A percentile compares a stretch with the other conserved stretches of the same genome.
phyloP scores from a whole-genome alignment of 176 grass and related monocot genomes.

The Eleusine indica region DNA sequence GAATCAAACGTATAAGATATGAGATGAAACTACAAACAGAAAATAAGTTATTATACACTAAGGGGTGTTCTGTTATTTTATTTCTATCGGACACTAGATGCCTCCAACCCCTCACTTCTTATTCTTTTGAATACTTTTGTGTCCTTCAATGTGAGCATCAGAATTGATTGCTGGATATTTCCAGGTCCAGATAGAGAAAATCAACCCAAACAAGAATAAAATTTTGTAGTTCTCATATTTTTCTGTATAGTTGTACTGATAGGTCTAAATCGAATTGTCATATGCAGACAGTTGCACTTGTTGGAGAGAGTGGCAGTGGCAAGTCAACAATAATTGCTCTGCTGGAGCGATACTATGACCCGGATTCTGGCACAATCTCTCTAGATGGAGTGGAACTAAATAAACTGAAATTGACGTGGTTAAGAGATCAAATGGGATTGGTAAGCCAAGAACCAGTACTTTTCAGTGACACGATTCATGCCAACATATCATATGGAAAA shows the following conservation, averaged over 20 bases:
- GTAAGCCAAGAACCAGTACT: conserved; percentile 68
- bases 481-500: conserved; percentile 62
- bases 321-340: conserved; percentile 76
- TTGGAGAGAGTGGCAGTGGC: conserved; percentile 77
- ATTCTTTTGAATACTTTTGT: neutral
- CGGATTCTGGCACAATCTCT: conserved; percentile 55
- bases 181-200: neutral
- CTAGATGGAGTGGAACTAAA: conserved; percentile 51
- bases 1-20: neutral
- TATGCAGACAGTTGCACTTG: conserved; percentile 61
- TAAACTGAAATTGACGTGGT: conserved; percentile 51
- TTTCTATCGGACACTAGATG: neutral
- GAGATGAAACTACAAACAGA: conserved; percentile 11
- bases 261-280: conserved; percentile 13
- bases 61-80: neutral
- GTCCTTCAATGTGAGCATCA: conserved; percentile 2
- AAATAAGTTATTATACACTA: conserved; percentile 19
- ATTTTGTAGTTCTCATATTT: conserved; percentile 6
- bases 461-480: conserved; percentile 59
- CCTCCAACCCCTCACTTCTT: neutral
- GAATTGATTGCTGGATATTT: neutral
- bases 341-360: conserved; percentile 69
- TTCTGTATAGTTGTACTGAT: neutral
- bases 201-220: neutral
- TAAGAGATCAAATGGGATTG: conserved; percentile 69